Evolutionary conservation across 176 grass and related monocot species (phyloP), one percentile per base, ranked within the genome.

Genomic region (Triticum monococcum): DNA sequence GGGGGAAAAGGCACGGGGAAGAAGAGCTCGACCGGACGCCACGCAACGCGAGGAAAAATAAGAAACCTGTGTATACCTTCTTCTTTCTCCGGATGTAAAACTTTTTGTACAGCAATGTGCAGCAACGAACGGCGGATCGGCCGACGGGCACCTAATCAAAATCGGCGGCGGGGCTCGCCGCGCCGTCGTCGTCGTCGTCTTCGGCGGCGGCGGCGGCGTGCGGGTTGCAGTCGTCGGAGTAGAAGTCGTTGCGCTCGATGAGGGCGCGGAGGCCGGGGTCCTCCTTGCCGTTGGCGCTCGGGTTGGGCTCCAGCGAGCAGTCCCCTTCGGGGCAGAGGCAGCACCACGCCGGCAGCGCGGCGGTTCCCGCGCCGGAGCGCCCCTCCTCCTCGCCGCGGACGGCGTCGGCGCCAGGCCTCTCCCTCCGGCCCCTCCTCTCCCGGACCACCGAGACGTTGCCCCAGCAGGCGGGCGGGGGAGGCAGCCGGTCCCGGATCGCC

Each of bases 271-370:
- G 20, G 17, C 89, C 76, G 68, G 67, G 25, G 26, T 85, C 81
- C 77, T 91, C 86, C 89, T 88, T 91, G 85, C 85, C 86, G 77
- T 88, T 88, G 77, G 85, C 85, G 81, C 89, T 91, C 22, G 81
- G 85, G 76, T 91, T 87, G 23, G 89, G 22, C 85, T 87, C 68
- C 81, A 91, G 85, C 75, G 26, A 23, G 85, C 89, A 91, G 35
- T 91, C 85, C 14, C 48, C 89, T 68, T 28, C 75, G 0, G 80
- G 89, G 75, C 75, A 91, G 33, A 75, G 35, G 89, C 89, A 91
- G 85, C 89, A 91, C 89, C 85, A 84, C 45, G 67, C 66, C 43
- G 80, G n/a, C 84, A 63, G 3, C 10, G 31, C 40, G 31, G 56
- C 2, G 12, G 24, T 23, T 69, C 22, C 71, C 6, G 59, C 13